phyloP scores from a whole-genome alignment of 2,329 filamentous ascomycete species.

The Sclerotinia sclerotiorum region DNA sequence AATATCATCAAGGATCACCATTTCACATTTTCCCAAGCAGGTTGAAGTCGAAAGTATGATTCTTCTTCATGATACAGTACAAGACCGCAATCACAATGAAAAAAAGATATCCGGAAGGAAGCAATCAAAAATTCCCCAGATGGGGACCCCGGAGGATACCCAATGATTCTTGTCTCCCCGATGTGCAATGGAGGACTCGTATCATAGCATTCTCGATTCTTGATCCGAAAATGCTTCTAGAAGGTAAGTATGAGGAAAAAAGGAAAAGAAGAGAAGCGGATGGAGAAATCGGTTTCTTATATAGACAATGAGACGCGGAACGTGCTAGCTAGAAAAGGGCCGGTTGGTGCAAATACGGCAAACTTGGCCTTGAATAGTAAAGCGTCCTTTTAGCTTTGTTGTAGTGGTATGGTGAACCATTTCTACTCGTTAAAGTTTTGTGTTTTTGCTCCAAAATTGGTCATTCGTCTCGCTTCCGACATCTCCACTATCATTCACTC shows the following conservation, averaged over 20 bases:
- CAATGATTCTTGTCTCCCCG: constrained; percentile 49
- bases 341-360: constrained; percentile 1
- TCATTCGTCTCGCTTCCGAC: not conserved
- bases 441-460: not conserved
- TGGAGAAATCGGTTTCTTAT: not conserved
- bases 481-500: not conserved
- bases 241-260: constrained; percentile 44
- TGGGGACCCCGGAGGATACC: constrained; percentile 41
- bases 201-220: constrained; percentile 33
- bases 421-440: not conserved
- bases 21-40: fast-evolving
- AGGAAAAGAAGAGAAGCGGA: constrained; percentile 20
- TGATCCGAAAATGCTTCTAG: constrained; percentile 37
- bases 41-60: not conserved
- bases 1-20: not conserved
- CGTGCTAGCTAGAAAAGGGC: not conserved
- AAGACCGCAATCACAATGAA: constrained; percentile 43
- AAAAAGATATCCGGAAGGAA: constrained; percentile 32
- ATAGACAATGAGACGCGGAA: not conserved
- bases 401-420: not conserved
- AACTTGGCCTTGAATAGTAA: not conserved
- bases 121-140: constrained; percentile 43
- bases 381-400: not conserved
- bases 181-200: constrained; percentile 58
- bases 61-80: constrained; percentile 43